Evolutionary conservation across 106 monocot species (phyloP).

Genomic region (Narthecium ossifragum): DNA sequence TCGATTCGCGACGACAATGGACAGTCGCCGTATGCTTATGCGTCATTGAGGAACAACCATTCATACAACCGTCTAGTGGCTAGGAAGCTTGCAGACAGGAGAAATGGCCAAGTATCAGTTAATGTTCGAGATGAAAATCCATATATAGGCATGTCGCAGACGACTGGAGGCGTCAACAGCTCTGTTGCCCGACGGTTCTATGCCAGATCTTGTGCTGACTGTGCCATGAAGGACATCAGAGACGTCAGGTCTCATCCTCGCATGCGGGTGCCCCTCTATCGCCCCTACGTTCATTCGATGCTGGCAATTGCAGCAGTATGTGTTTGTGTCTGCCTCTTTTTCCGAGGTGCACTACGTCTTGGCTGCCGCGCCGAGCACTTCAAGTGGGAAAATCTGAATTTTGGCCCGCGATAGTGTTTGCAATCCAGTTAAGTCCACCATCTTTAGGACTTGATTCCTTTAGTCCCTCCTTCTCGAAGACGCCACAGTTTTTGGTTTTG

Average conservation of each 20-base stretch:
- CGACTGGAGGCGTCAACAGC: neutral
- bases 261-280: constrained; percentile 12
- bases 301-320: constrained; percentile 44
- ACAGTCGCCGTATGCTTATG: constrained; percentile 28
- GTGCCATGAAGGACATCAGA: constrained; percentile 7
- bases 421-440: too few relatives aligned
- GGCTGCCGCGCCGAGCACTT: constrained; percentile 18
- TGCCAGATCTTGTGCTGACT: constrained; percentile 14
- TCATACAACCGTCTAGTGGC: constrained; percentile 30
- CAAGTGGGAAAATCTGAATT: constrained; percentile 34
- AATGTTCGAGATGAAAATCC: constrained; percentile 10
- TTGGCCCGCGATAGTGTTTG: constrained; percentile 24
- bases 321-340: constrained; percentile 39
- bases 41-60: constrained; percentile 29
- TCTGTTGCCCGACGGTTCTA: neutral
- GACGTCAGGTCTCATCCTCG: constrained; percentile 2
- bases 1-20: constrained; percentile 21
- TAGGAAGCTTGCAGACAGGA: constrained; percentile 31
- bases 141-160: constrained; percentile 10
- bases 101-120: constrained; percentile 27
- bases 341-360: constrained; percentile 26
- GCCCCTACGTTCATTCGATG: constrained; percentile 25
- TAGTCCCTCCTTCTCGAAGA: too few relatives aligned
- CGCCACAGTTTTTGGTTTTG: too few relatives aligned
- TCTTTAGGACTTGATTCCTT: too few relatives aligned